phyloP scores from a whole-genome alignment of 495 filamentous ascomycete species.

The Penicillium diatomitis region DNA sequence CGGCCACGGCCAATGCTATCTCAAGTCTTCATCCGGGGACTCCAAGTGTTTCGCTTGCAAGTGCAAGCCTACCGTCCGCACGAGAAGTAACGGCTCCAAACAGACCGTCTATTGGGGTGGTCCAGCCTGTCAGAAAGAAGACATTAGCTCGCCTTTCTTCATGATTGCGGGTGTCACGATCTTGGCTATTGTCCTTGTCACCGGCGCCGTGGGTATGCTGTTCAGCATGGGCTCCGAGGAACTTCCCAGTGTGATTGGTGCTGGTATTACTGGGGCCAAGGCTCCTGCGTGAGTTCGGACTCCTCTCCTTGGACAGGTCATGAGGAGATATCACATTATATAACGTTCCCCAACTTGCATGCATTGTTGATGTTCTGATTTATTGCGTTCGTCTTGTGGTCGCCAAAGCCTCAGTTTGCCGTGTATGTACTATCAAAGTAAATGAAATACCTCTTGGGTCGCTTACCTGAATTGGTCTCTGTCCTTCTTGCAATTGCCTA shows the following conservation, averaged over 20 bases:
- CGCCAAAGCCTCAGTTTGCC: no score
- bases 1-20: constrained; percentile 61
- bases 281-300: constrained; percentile 20
- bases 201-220: constrained; percentile 64
- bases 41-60: constrained; percentile 65
- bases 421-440: no score
- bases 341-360: no score
- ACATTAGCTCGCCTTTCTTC: constrained; percentile 82
- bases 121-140: constrained; percentile 80
- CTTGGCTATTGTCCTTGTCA: constrained; percentile 47
- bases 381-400: no score
- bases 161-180: constrained; percentile 65
- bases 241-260: constrained; percentile 78
- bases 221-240: constrained; percentile 69
- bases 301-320: no score
- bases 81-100: constrained; percentile 36
- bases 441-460: no score
- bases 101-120: constrained; percentile 68
- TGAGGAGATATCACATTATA: no score
- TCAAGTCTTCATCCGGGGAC: constrained; percentile 42
- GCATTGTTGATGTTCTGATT: no score
- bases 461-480: no score
- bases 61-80: constrained; percentile 47
- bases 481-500: no score
- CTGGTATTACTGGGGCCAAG: constrained; percentile 62